Base-by-base conservation (phyloP, 345 rosid genomes). In the Eucalyptus sideroxylon region DNA sequence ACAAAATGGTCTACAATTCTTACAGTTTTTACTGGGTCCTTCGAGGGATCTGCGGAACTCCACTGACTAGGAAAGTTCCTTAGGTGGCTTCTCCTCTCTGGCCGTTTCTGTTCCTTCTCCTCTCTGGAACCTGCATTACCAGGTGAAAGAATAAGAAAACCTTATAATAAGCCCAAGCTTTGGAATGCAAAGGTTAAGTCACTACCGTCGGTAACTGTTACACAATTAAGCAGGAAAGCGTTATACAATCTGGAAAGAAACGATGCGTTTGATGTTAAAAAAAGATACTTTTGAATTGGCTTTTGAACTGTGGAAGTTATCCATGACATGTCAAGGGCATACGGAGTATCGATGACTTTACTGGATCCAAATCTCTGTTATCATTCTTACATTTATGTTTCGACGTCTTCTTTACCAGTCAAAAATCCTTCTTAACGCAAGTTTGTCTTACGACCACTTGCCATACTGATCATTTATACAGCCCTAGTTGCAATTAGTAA, bases 51-150 rank as follows among this genome's bases (percentile, higher is more conserved):
- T 59, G 93, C 89, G 10, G 99, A 98, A 49, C 96, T 92, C 99
- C 98, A 95, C 93, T 95, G 95, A 92, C 98, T 97, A 24, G 99
- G 99, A 90, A 49, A 93, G 60, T 91, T 49, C 88, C 97, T 91
- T 34, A 87, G 92, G 91, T 96, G 94, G 91, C 95, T 94, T 93
- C 93, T 92, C 50, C 94, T 93, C 65, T 89, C 90, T 15, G 93
- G n/a, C n/a, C n/a, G n/a, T n/a, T n/a, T n/a, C n/a, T n/a, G n/a
- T n/a, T n/a, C n/a, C n/a, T n/a, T n/a, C n/a, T n/a, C n/a, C n/a
- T n/a, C n/a, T n/a, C n/a, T n/a, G n/a, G n/a, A n/a, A n/a, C n/a
- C n/a, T n/a, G n/a, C n/a, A n/a, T n/a, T n/a, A n/a, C n/a, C n/a
- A n/a, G n/a, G n/a, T n/a, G n/a, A n/a, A n/a, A n/a, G n/a, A n/a